Percentiles rank a stretch among this genome's conserved stretches.
phyloP scores from a whole-genome alignment of 1,284 basidiomycete genomes.

The Tylopilus sp. region DNA sequence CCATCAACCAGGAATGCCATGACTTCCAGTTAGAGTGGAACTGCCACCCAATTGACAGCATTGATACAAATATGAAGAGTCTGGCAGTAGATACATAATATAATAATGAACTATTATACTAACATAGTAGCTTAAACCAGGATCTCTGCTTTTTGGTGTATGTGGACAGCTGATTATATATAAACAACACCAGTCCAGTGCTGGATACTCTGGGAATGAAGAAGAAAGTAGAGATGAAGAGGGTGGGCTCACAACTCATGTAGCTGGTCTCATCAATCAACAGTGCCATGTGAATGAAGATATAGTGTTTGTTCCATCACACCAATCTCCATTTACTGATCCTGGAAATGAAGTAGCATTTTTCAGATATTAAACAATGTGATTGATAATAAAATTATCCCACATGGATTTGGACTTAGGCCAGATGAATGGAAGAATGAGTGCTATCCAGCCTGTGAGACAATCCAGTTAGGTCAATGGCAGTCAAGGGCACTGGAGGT shows the following conservation, averaged over 20 bases:
- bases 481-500: neutral
- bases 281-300: neutral
- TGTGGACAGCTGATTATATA: neutral
- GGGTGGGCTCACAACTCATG: neutral
- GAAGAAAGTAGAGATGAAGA: neutral
- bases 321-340: neutral
- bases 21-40: constrained; percentile 43
- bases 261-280: neutral
- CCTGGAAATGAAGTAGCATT: neutral
- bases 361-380: neutral
- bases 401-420: neutral
- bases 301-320: neutral
- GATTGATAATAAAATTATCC: neutral
- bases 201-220: neutral
- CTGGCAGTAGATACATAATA: neutral
- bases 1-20: constrained; percentile 30
- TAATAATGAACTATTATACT: neutral
- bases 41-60: constrained; percentile 9
- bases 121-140: neutral
- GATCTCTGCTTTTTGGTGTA: neutral
- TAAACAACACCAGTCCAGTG: neutral
- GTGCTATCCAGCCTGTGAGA: neutral
- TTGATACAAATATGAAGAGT: neutral
- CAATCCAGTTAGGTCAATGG: neutral
- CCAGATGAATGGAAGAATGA: neutral